Conservation (phyloP, 805 yeast species). For the Ogataea henricii region DNA sequence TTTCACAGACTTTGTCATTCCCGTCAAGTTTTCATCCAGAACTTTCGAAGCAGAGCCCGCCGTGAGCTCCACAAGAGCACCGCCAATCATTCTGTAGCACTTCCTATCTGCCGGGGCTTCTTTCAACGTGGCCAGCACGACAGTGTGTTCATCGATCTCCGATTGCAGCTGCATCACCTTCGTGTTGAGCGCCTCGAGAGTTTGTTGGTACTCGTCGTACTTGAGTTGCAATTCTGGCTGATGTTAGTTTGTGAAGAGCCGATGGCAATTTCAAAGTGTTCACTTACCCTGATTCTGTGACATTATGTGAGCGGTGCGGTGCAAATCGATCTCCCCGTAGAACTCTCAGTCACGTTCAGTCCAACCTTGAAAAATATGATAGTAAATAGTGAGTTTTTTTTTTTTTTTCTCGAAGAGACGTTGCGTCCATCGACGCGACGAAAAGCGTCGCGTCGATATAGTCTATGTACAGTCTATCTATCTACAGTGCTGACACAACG, state of each 20-base stretch:
- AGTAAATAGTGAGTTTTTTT: too few relatives aligned
- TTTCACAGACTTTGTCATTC: conserved; percentile 43
- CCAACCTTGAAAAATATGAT: too few relatives aligned
- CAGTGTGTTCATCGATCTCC: conserved; percentile 47
- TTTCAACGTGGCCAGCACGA: conserved; percentile 60
- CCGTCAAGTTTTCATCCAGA: conserved; percentile 55
- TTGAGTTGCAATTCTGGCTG: conserved; percentile 45
- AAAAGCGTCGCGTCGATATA: too few relatives aligned
- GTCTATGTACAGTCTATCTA: too few relatives aligned
- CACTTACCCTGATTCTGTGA: conserved; percentile 15
- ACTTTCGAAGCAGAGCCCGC: conserved; percentile 75
- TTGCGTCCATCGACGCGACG: conserved; percentile 8
- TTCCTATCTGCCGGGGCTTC: conserved; percentile 60
- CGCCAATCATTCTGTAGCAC: conserved; percentile 93
- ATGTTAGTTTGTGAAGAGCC: neutral
- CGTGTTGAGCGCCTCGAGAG: conserved; percentile 46
- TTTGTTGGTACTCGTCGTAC: conserved; percentile 54
- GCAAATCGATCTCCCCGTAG: too few relatives aligned
- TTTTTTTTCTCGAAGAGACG: too few relatives aligned
- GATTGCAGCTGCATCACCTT: conserved; percentile 49
- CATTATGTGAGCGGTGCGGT: conserved; percentile 3
- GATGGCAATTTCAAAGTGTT: too few relatives aligned
- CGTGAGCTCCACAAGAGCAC: conserved; percentile 80
- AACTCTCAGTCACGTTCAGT: too few relatives aligned
- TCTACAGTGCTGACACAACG: conserved; percentile 32